Conservation (phyloP, 75 land plant species). For the Sequoiadendron giganteum region DNA sequence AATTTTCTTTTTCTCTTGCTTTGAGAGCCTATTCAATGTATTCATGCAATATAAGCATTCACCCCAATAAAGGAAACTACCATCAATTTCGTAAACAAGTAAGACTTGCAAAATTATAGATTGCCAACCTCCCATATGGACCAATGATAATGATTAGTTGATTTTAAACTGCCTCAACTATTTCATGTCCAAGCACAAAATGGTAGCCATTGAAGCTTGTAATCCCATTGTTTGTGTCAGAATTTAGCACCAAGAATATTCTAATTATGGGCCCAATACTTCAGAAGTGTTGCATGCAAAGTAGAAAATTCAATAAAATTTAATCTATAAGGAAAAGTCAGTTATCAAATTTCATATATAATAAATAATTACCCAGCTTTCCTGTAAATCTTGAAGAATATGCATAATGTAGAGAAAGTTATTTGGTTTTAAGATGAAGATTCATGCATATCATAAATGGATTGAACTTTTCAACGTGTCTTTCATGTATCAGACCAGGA, state of each 20-base stretch:
- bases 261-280: neutral
- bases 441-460: slow-evolving; percentile 1
- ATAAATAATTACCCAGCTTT: neutral
- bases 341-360: neutral
- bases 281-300: neutral
- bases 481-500: neutral
- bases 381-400: neutral
- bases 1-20: neutral
- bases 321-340: neutral
- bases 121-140: neutral
- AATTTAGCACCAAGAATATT: neutral
- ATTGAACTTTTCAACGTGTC: neutral
- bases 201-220: neutral
- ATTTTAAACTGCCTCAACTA: neutral
- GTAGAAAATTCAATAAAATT: neutral
- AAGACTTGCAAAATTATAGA: neutral
- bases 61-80: neutral
- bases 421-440: neutral
- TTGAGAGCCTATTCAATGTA: neutral
- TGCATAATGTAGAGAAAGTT: neutral
- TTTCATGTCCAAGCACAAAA: neutral
- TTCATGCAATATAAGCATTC: neutral
- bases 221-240: neutral
- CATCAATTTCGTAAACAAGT: neutral
- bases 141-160: neutral